phyloP scores from a whole-genome alignment of 495 filamentous ascomycete genomes.

The Aspergillus mulundensis region DNA sequence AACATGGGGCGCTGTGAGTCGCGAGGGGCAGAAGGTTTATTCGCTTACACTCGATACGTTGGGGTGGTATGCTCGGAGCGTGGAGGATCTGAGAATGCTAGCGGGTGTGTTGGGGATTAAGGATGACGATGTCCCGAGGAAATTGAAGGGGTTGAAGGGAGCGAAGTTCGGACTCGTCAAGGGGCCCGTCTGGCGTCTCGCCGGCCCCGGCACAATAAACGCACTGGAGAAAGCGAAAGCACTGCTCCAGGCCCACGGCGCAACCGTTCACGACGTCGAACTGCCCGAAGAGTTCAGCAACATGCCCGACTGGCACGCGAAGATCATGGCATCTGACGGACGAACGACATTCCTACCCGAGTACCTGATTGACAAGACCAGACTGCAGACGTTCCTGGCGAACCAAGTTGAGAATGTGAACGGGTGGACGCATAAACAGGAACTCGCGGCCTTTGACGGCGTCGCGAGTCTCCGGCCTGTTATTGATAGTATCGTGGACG shows the following conservation, averaged over 20 bases:
- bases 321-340: slow-evolving; percentile 2
- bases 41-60: slow-evolving; percentile 49
- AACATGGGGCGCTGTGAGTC: slow-evolving; percentile 51
- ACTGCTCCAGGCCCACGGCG: neutral
- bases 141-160: slow-evolving; percentile 31
- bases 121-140: slow-evolving; percentile 35
- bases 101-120: slow-evolving; percentile 42
- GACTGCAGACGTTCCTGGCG: neutral
- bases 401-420: slow-evolving; percentile 9
- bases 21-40: slow-evolving; percentile 48
- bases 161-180: slow-evolving; percentile 46
- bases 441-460: slow-evolving; percentile 9
- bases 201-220: slow-evolving; percentile 33
- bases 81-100: slow-evolving; percentile 48
- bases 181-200: slow-evolving; percentile 43
- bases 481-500: slow-evolving; percentile 3
- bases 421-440: neutral
- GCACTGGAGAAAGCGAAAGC: slow-evolving; percentile 1
- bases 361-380: slow-evolving; percentile 1
- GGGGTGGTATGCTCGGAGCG: slow-evolving; percentile 45
- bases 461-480: slow-evolving; percentile 8
- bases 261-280: slow-evolving; percentile 2
- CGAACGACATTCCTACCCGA: slow-evolving; percentile 7
- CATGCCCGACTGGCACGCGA: slow-evolving; percentile 6
- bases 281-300: neutral